These are phyloP conservation scores for Vinca minor DNA, from an alignment of 257 asterid species.

Conservation along the genomic window DNA sequence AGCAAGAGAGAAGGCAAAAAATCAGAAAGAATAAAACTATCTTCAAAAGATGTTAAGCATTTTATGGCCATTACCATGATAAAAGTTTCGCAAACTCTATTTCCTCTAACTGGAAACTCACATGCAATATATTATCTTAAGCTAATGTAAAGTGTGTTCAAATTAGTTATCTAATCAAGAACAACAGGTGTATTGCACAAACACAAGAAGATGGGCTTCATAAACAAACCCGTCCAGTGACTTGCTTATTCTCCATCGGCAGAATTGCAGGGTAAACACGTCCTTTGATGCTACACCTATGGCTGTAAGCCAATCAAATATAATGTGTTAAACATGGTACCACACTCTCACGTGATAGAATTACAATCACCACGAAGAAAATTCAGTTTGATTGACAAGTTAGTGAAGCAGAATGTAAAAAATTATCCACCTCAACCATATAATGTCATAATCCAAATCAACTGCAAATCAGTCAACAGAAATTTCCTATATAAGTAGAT, in stretches of 20 bases:
- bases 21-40: neutral
- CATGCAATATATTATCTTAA: neutral
- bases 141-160: neutral
- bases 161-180: neutral
- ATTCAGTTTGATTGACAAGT: neutral
- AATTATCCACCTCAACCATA: neutral
- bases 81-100: neutral
- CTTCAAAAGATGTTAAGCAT: neutral
- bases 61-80: neutral
- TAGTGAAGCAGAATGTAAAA: neutral
- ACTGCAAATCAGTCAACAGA: neutral
- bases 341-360: neutral
- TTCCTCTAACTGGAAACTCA: neutral
- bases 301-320: constrained; percentile 35
- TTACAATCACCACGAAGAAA: neutral
- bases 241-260: constrained; percentile 51
- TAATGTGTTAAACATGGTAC: neutral
- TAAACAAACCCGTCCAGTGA: constrained; percentile 54
- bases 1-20: neutral
- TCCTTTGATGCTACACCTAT: constrained; percentile 69
- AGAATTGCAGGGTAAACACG: constrained; percentile 82
- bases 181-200: neutral
- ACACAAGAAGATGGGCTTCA: neutral
- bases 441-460: neutral
- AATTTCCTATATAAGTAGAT: neutral